These are phyloP conservation scores for Tremella yokohamensis DNA, from an alignment of 768 basidiomycete genomes.

Conservation along the genomic window DNA sequence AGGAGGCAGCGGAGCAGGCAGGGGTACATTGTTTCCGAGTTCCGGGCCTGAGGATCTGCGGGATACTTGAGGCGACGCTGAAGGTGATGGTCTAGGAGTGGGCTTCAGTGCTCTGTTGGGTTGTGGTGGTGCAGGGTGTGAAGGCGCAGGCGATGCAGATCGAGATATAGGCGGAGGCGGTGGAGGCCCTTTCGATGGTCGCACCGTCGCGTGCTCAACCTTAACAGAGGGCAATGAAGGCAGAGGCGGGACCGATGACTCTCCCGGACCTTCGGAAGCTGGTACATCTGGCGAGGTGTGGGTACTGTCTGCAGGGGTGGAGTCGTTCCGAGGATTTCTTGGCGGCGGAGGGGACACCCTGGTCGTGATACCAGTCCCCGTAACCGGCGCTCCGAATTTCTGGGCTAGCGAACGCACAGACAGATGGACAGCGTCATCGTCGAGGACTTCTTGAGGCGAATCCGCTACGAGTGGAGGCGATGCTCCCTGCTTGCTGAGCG, in stretches of 20 bases:
- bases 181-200: constrained; percentile 8
- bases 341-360: no score
- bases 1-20: constrained; percentile 12
- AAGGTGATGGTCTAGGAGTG: constrained; percentile 12
- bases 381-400: background rate
- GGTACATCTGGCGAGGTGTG: no score
- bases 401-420: background rate
- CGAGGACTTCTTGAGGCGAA: background rate
- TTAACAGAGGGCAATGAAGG: no score
- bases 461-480: background rate
- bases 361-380: no score
- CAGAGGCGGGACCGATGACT: no score
- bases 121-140: constrained; percentile 19
- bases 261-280: no score
- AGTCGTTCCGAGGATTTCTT: no score
- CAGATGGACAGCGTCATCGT: background rate
- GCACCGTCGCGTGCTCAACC: no score
- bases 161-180: constrained; percentile 22
- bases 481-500: background rate
- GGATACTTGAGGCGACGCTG: constrained; percentile 4
- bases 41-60: background rate
- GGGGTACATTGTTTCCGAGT: background rate
- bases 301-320: no score
- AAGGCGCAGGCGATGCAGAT: constrained; percentile 21
- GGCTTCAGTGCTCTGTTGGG: constrained; percentile 24